Percentiles rank a stretch among this genome's conserved stretches.
phyloP scores from a whole-genome alignment of 306 rosid species.

The Pachyrhizus erosus region DNA sequence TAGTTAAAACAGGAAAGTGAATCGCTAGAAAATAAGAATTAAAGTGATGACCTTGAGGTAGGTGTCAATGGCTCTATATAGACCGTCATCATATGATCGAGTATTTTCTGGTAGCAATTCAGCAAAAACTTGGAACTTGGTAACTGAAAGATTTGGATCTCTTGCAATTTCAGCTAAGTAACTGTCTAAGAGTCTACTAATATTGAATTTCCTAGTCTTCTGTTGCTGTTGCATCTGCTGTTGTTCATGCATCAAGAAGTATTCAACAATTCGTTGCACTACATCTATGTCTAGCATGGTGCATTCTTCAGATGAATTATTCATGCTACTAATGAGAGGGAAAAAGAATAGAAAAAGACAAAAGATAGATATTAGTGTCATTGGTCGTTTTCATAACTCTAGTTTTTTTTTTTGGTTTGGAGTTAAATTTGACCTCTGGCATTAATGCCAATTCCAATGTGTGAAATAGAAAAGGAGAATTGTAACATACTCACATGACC shows the following conservation, averaged over 20 bases:
- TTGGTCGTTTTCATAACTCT: constrained; percentile 23
- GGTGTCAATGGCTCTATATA: constrained; percentile 93
- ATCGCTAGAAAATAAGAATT: constrained; percentile 36
- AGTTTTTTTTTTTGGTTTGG: background rate
- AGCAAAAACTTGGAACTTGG: constrained; percentile 85
- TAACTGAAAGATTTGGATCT: constrained; percentile 81
- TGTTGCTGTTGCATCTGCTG: constrained; percentile 67
- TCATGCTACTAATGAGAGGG: constrained; percentile 42
- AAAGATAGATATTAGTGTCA: constrained; percentile 37
- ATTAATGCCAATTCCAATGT: constrained; percentile 20
- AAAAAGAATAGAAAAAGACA: constrained; percentile 27
- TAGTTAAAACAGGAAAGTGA: constrained; percentile 8
- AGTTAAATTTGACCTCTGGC: constrained; percentile 19
- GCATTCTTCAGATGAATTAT: constrained; percentile 64
- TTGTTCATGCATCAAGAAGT: constrained; percentile 90
- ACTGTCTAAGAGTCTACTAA: constrained; percentile 88
- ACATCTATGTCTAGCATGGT: constrained; percentile 79
- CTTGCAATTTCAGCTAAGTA: constrained; percentile 91
- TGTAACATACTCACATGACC: constrained; percentile 60
- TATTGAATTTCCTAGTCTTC: constrained; percentile 62
- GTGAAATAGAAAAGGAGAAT: background rate
- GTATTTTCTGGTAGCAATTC: constrained; percentile 82
- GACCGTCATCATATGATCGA: constrained; percentile 78
- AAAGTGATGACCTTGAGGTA: constrained; percentile 73
- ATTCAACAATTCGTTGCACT: constrained; percentile 86